Evolutionary conservation across 768 basidiomycete species (phyloP).

Genomic region (Kwoniella bestiolae): DNA sequence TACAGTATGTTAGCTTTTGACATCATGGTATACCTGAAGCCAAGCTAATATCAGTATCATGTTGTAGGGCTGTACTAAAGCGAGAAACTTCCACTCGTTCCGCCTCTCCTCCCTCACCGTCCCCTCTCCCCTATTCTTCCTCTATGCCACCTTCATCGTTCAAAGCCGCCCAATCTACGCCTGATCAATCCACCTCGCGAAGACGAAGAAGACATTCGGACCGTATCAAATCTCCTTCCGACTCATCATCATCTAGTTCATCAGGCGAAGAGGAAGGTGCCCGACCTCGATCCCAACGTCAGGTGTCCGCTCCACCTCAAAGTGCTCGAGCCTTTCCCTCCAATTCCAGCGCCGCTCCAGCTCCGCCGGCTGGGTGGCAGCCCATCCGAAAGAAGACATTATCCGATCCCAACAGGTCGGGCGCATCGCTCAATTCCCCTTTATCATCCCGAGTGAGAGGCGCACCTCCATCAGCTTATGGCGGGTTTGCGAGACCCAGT

Average conservation of each 20-base stretch:
- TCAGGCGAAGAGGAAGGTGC: slow-evolving; percentile 24
- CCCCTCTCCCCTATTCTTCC: slow-evolving; percentile 28
- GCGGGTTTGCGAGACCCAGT: slow-evolving; percentile 46
- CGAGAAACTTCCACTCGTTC: background rate
- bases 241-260: slow-evolving; percentile 36
- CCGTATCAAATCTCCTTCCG: slow-evolving; percentile 41
- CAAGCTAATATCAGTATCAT: background rate
- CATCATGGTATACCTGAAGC: background rate
- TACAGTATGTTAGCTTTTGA: slow-evolving; percentile 28
- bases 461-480: slow-evolving; percentile 40
- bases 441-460: slow-evolving; percentile 32
- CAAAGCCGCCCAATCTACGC: slow-evolving; percentile 30
- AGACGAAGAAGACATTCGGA: slow-evolving; percentile 37
- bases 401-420: slow-evolving; percentile 26
- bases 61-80: slow-evolving; percentile 16
- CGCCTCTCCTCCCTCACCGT: slow-evolving; percentile 28
- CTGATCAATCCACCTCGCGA: slow-evolving; percentile 19
- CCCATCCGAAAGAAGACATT: slow-evolving; percentile 33
- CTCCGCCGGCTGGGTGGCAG: slow-evolving; percentile 21
- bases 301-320: slow-evolving; percentile 31
- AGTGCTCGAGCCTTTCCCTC: slow-evolving; percentile 25
- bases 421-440: slow-evolving; percentile 30
- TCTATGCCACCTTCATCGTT: slow-evolving; percentile 43
- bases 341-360: slow-evolving; percentile 9
- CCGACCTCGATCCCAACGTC: slow-evolving; percentile 11